Evolutionary conservation across 495 filamentous ascomycete genomes (phyloP).

Genomic region (Tuber borchii): DNA sequence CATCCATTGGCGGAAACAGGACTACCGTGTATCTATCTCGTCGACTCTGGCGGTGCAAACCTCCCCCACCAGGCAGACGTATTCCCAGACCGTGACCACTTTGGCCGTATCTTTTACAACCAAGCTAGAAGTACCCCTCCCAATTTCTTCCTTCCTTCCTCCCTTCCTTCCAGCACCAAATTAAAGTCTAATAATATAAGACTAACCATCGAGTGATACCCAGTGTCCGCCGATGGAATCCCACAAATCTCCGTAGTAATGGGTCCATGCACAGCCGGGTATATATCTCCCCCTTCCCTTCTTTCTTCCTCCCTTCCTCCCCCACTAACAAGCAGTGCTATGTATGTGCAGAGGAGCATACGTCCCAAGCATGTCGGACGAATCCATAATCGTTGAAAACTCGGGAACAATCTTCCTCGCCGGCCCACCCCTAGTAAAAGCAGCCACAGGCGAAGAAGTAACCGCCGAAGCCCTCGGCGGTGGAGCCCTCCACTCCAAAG

Average conservation of each 20-base stretch:
- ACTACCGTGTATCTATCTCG: constrained; percentile 84
- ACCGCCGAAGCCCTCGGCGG: constrained; percentile 89
- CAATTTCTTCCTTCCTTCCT: not conserved
- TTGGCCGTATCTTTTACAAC: constrained; percentile 97
- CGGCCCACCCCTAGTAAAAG: constrained; percentile 91
- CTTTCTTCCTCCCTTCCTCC: not conserved
- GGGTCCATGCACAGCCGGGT: constrained; percentile 57
- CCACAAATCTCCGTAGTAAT: constrained; percentile 94
- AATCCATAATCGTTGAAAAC: constrained; percentile 90
- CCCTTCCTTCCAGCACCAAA: not conserved
- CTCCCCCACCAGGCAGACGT: constrained; percentile 93
- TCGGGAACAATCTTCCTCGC: constrained; percentile 96
- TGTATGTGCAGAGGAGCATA: constrained; percentile 68
- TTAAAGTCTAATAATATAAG: not conserved
- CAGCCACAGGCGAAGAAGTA: constrained; percentile 90
- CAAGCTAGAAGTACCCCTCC: constrained; percentile 72
- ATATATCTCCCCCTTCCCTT: not conserved
- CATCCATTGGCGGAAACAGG: constrained; percentile 33
- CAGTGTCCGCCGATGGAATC: constrained; percentile 69
- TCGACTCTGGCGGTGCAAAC: constrained; percentile 94
- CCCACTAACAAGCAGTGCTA: not conserved
- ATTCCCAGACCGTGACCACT: constrained; percentile 91
- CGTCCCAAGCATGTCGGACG: constrained; percentile 94
- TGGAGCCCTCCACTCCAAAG: constrained; percentile 80
- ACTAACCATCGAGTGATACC: not conserved